A percentile compares a stretch with the other conserved stretches of the same genome.
Conservation (phyloP, 192 early-diverging fungal species). For the Coemansia javaensis region DNA sequence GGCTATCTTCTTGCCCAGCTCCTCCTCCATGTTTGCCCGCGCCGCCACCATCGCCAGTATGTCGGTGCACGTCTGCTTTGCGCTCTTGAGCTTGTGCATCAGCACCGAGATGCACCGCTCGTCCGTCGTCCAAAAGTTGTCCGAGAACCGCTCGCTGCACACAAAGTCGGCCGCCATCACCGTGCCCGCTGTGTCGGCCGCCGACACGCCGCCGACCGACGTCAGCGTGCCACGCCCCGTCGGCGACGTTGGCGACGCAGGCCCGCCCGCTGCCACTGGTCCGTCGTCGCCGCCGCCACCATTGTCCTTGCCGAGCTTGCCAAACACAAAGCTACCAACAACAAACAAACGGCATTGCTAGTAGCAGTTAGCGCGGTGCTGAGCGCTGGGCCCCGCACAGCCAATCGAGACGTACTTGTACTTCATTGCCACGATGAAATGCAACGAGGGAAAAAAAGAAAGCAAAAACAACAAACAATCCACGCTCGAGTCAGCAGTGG, state of each 20-base stretch:
- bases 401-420: conserved; percentile 5
- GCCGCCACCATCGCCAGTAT: conserved; percentile 57
- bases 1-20: conserved; percentile 61
- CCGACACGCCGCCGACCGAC: conserved; percentile 10
- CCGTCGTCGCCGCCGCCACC: neutral
- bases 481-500: too few species aligned
- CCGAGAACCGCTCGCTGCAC: conserved; percentile 24
- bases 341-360: neutral
- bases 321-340: conserved; percentile 23
- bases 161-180: conserved; percentile 37
- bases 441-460: neutral
- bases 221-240: conserved; percentile 3
- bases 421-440: conserved; percentile 1
- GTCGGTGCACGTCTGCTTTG: conserved; percentile 67
- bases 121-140: conserved; percentile 51
- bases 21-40: conserved; percentile 63
- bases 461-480: neutral
- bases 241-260: neutral
- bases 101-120: conserved; percentile 66
- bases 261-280: neutral
- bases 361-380: neutral
- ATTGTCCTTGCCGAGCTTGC: conserved; percentile 21
- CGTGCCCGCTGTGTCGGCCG: conserved; percentile 9
- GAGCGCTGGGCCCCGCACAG: neutral
- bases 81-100: conserved; percentile 60